These are phyloP conservation scores for Hericium erinaceus DNA, from an alignment of 768 basidiomycete genomes.

Conservation along the genomic window DNA sequence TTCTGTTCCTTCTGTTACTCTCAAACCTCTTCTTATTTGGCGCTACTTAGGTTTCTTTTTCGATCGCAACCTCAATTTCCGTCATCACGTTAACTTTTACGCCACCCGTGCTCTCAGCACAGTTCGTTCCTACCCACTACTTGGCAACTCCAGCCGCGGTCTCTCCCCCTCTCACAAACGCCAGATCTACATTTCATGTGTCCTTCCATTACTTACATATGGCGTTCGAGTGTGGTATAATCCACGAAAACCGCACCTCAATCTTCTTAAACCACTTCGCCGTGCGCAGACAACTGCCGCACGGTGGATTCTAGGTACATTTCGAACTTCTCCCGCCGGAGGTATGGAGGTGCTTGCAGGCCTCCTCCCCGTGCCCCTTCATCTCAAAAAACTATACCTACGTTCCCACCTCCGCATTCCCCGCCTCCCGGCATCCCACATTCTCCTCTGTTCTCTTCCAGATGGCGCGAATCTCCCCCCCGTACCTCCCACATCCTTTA, in stretches of 20 bases:
- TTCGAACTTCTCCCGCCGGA: background rate
- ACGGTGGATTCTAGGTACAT: background rate
- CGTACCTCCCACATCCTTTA: background rate
- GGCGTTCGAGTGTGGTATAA: background rate
- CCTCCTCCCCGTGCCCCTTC: background rate
- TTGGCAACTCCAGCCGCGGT: background rate
- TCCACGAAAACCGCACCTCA: background rate
- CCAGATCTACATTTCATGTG: background rate
- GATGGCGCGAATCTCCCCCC: background rate
- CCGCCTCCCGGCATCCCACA: background rate
- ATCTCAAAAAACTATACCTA: background rate
- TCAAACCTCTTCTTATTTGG: background rate
- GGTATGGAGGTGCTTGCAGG: background rate
- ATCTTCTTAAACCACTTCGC: background rate
- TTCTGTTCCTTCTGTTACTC: too few species aligned
- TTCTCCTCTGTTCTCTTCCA: background rate
- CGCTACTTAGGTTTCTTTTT: background rate
- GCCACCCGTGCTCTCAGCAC: background rate
- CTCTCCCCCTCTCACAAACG: background rate
- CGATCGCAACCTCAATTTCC: background rate
- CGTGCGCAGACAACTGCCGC: background rate
- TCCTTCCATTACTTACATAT: background rate
- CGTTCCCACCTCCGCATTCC: background rate
- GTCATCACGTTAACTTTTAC: background rate
- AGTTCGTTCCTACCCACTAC: background rate